These are phyloP conservation scores for Dipteronia sinensis DNA, from an alignment of 345 rosid species.

Conservation along the genomic window DNA sequence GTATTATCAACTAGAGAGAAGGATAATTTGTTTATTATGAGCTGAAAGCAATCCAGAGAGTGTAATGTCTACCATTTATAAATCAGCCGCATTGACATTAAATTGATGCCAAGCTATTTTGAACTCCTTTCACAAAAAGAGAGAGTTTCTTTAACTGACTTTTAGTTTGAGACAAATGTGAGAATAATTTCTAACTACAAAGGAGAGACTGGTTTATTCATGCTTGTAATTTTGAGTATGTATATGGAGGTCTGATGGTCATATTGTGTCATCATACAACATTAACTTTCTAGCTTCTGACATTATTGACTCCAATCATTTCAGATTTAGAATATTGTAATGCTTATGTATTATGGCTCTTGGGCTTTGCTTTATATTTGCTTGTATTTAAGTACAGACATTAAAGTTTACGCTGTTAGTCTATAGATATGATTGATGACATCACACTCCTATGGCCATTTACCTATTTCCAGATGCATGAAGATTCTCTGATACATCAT, in stretches of 20 bases:
- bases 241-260: neutral
- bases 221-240: slow-evolving; percentile 1
- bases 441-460: neutral
- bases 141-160: neutral
- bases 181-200: neutral
- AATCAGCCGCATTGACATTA: neutral
- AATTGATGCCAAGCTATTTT: neutral
- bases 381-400: neutral
- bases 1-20: slow-evolving; percentile 12
- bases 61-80: neutral
- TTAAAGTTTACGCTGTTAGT: neutral
- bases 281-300: neutral
- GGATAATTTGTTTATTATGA: neutral
- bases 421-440: neutral
- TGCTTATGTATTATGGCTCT: neutral
- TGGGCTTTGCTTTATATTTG: neutral
- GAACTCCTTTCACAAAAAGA: neutral
- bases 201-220: neutral
- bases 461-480: slow-evolving; percentile 2
- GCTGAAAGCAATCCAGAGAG: slow-evolving; percentile 1
- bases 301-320: neutral
- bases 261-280: neutral
- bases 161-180: neutral
- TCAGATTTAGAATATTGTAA: neutral
- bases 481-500: neutral